These are phyloP conservation scores for Biscogniauxia sp. DNA, from an alignment of 2,329 filamentous ascomycete genomes.

Conservation along the genomic window DNA sequence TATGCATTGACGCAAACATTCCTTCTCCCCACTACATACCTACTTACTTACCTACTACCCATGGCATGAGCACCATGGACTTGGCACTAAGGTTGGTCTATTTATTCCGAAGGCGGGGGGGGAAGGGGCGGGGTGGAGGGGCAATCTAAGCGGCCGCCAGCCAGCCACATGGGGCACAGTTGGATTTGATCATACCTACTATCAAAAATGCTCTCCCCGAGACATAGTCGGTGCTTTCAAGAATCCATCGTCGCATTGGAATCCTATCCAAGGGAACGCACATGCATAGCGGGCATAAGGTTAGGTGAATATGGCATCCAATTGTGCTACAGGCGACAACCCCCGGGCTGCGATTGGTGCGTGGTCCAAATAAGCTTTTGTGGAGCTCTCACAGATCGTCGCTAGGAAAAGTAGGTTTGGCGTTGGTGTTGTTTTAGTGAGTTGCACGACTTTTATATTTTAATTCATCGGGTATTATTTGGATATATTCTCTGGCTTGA, in stretches of 20 bases:
- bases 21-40: no score
- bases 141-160: background rate
- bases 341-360: slow-evolving; percentile 15
- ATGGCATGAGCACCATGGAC: no score
- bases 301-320: background rate
- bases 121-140: no score
- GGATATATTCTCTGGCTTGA: no score
- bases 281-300: background rate
- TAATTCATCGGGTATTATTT: background rate
- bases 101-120: no score
- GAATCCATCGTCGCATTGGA: background rate
- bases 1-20: no score
- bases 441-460: background rate
- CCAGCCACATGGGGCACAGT: background rate
- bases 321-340: background rate
- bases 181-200: background rate
- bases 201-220: background rate
- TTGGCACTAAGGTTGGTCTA: no score
- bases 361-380: slow-evolving; percentile 32
- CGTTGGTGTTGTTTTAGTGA: slow-evolving; percentile 1
- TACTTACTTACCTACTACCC: no score
- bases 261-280: background rate
- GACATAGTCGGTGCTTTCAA: background rate
- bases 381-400: slow-evolving; percentile 25
- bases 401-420: slow-evolving; percentile 11